Evolutionary conservation across 2,329 filamentous ascomycete species (phyloP), one percentile per base, ranked within the genome.

Genomic region (Colletotrichum brevisporum): DNA sequence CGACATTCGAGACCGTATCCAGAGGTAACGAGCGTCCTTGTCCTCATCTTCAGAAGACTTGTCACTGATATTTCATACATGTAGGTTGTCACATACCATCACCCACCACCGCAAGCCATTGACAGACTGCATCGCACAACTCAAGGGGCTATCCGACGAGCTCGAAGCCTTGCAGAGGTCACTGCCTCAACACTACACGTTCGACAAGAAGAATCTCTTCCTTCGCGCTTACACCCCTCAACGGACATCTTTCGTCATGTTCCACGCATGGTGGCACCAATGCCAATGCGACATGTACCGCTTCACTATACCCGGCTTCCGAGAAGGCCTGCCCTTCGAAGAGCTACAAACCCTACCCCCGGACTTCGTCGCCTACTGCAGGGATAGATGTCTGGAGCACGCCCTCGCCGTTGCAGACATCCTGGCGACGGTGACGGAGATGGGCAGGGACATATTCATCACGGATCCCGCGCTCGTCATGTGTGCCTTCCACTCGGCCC

Each of bases 201-300:
- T 73, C 10, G 71, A 75, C 39, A 53, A 60, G 4, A 54, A 73
- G 51, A 63, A 70, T 4, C 66, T 75, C 9, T 75, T 73, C 6
- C 50, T 75, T 0, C 72, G 73, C 1, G 72, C 74, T 0, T 75
- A 72, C 15, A 73, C 73, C 0, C 72, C 72, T 5, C 72, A 71
- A 1, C 59, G 74, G 8, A 75, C 72, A 0, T 62, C 74, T 0
- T 75, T 71, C 3, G 36, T 75, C 9, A 75, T 75, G 74, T 55
- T 75, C 0, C 74, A 75, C 27, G 70, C 71, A n/a, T 75, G 74
- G 74, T 75, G 73, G 73, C 74, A 75, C 48, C 74, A 75, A 24
- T 71, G 71, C 0, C 74, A 75, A 13, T 75, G 74, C 48, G 74
- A 75, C 18, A 68, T 75, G 4, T 75, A 72, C 24, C 69, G 74